Evolutionary conservation across 2,329 filamentous ascomycete species (phyloP).

Genomic region (Ophiostoma fasciatum): DNA sequence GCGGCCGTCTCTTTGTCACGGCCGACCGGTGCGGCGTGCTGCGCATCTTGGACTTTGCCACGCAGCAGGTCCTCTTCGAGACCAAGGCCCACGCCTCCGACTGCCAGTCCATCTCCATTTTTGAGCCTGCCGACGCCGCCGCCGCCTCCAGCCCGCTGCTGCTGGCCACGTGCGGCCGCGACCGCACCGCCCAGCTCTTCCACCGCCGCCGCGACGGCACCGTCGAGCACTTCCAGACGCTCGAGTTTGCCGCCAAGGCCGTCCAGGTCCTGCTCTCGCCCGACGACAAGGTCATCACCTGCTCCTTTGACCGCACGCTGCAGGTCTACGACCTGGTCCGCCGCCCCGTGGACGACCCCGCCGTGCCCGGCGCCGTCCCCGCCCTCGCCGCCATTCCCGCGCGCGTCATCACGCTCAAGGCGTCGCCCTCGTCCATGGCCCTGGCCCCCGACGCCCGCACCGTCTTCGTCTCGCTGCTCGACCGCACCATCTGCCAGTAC

Average conservation of each 20-base stretch:
- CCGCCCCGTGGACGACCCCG: conserved; percentile 47
- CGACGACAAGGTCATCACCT: conserved; percentile 64
- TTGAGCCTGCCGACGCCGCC: no score
- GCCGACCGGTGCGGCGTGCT: conserved; percentile 82
- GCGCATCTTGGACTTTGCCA: conserved; percentile 48
- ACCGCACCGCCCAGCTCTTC: conserved; percentile 91
- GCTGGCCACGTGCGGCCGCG: conserved; percentile 71
- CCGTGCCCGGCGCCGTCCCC: conserved; percentile 47
- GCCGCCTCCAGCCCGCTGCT: conserved; percentile 44
- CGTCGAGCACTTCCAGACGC: conserved; percentile 74
- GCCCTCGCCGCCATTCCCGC: conserved; percentile 63
- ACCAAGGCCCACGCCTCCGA: conserved; percentile 79
- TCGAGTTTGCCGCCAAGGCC: conserved; percentile 85
- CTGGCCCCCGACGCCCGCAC: conserved; percentile 46
- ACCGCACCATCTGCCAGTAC: conserved; percentile 45
- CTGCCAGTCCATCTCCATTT: conserved; percentile 66
- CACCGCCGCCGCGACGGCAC: conserved; percentile 36
- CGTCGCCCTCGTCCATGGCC: conserved; percentile 74
- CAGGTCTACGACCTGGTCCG: conserved; percentile 67
- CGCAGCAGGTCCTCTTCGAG: conserved; percentile 48
- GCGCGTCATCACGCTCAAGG: conserved; percentile 67
- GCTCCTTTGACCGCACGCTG: conserved; percentile 75
- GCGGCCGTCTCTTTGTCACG: conserved; percentile 55
- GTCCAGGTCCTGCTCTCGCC: conserved; percentile 59
- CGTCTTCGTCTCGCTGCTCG: conserved; percentile 43